Base-by-base conservation (phyloP, 129 eudicot genomes). In the Ambrosia artemisiifolia region DNA sequence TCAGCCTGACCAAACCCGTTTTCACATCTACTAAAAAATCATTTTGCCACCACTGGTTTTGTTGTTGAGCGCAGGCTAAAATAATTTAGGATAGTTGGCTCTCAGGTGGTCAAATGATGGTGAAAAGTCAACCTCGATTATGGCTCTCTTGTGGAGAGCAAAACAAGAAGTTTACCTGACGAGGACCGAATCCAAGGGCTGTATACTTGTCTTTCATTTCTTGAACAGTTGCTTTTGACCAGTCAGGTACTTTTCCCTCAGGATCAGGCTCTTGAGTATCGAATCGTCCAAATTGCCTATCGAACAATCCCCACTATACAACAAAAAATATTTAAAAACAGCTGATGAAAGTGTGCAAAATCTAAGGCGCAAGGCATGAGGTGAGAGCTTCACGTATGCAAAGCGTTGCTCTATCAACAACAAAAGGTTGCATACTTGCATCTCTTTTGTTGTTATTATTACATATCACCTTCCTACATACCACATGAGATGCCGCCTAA, bases 251-350 rank as follows among this genome's bases (percentile, higher is more conserved):
- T 84, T 97, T 86, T 18, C 99, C 99, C 68, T 90, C 97, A 4
- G 99, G 99, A 83, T 95, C 99, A 32, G 99, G 84, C 59, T 90
- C 91, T 75, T 87, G 83, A 12, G 88, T 70, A 85, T 95, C 99
- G 1, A 85, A 83, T 47, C 99, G 74, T 66, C 99, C 97, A 74
- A 95, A 88, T 46, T 85, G 82, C 80, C 73, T 86, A 73, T 95
- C 97, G 24, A 95, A 95, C 57, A 86, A 74, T 19, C 94, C 96
- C 97, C 99, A 91, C 99, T 95, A 82, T 56, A 55, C 50, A 36
- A 40, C 18, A 44, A 55, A 43, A 46, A 67, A 18, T 18, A 32
- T 14, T 64, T 69, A 56, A 11, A 54, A 6, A 20, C n/a, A n/a
- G n/a, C 2, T 3, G 2, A 10, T 10, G n/a, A 24, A 10, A 56